Evolutionary conservation across 176 grass and related monocot species (phyloP).

Genomic region (Bolboschoenus planiculmis): DNA sequence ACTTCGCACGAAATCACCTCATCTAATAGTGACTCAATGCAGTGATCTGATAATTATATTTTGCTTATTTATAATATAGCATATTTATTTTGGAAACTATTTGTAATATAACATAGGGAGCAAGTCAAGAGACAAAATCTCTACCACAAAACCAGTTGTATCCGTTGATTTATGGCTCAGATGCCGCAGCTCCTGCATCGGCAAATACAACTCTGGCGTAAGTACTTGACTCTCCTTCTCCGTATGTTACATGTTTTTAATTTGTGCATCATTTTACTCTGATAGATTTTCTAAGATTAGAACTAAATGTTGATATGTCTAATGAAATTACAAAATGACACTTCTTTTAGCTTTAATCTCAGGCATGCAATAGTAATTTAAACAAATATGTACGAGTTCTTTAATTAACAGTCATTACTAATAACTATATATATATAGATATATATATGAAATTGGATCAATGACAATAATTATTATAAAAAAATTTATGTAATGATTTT

Average conservation of each 20-base stretch:
- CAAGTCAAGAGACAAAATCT: background rate
- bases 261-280: background rate
- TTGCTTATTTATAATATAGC: too few relatives aligned
- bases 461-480: too few relatives aligned
- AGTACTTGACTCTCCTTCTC: background rate
- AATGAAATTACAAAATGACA: background rate
- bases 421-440: background rate
- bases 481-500: too few relatives aligned
- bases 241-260: background rate
- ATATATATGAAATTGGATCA: background rate
- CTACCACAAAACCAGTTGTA: slow-evolving; percentile 22
- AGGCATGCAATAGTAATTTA: background rate
- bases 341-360: background rate
- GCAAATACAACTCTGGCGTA: background rate
- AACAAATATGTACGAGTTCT: background rate
- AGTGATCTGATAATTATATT: too few relatives aligned
- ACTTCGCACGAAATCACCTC: too few relatives aligned
- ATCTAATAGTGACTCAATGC: too few relatives aligned
- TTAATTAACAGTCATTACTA: background rate
- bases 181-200: background rate
- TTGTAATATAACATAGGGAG: background rate
- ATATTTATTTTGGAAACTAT: too few relatives aligned
- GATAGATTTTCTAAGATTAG: background rate
- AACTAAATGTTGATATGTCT: background rate
- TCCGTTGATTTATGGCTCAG: slow-evolving; percentile 14